These are phyloP conservation scores for Lodderomyces jiufengensis DNA, from an alignment of 1,139 yeast genomes.

Conservation along the genomic window DNA sequence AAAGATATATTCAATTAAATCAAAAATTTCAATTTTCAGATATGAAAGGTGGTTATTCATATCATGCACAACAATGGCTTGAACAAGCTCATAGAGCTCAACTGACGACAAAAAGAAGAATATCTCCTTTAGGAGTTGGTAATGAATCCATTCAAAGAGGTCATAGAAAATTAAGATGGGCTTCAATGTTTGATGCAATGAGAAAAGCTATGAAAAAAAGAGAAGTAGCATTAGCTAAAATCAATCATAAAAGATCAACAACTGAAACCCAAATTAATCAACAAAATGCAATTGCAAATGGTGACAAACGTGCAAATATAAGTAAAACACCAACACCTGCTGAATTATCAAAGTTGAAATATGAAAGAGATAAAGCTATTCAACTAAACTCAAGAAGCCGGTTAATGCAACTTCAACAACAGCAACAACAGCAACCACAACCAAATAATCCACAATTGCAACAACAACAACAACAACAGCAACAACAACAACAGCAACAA, in stretches of 20 bases:
- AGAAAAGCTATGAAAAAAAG: slow-evolving; percentile 86
- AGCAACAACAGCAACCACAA: slow-evolving; percentile 19
- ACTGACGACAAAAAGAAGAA: slow-evolving; percentile 79
- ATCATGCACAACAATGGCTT: slow-evolving; percentile 84
- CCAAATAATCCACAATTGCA: slow-evolving; percentile 4
- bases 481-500: slow-evolving; percentile 9
- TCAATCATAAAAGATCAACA: slow-evolving; percentile 27
- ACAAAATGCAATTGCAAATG: slow-evolving; percentile 7
- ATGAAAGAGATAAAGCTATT: slow-evolving; percentile 79
- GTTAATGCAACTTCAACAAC: slow-evolving; percentile 37
- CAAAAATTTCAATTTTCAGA: slow-evolving; percentile 83
- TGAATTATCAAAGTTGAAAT: slow-evolving; percentile 75
- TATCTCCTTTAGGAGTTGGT: slow-evolving; percentile 89
- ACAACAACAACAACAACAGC: slow-evolving; percentile 11
- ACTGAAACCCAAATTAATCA: slow-evolving; percentile 16
- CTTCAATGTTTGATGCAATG: slow-evolving; percentile 95
- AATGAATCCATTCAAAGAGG: slow-evolving; percentile 91
- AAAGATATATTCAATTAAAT: slow-evolving; percentile 87
- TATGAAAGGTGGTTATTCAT: slow-evolving; percentile 83
- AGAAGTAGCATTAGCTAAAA: slow-evolving; percentile 48
- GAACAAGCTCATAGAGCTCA: slow-evolving; percentile 90
- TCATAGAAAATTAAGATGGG: slow-evolving; percentile 82
- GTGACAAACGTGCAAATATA: slow-evolving; percentile 15
- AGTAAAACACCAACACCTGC: slow-evolving; percentile 69
- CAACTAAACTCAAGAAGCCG: slow-evolving; percentile 44